Evolutionary conservation across 805 yeast genomes (phyloP), one percentile per base, ranked within the genome.

Genomic region (Cyberlindnera misumaiensis): DNA sequence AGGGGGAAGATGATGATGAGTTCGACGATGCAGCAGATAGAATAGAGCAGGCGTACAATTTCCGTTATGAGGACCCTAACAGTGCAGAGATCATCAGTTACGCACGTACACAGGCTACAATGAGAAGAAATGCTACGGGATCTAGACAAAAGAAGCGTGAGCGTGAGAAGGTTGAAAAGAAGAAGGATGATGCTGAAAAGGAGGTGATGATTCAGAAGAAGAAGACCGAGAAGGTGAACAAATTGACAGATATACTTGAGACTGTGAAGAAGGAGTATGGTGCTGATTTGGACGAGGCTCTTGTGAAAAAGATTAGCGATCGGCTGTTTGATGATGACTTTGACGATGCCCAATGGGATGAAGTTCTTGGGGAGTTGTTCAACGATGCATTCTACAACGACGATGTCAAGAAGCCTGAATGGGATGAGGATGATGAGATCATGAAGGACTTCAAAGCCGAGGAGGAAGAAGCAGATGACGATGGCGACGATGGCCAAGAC

Each of bases 91-190:
- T 93, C 59, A 82, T 89, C 14, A 82, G 95, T 13, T 93, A 90
- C 65, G 97, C 97, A 3, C 87, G 98, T 73, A 81, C 70, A 31
- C 96, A 88, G 62, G 95, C 93, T 17, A 87, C 97, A 0, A 70
- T 88, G 55, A 80, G 98, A 65, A 73, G 98, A 56, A 77, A 82
- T 15, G 79, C 77, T 36, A 76, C 80, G 49, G 60, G 83, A 11
- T 30, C 46, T 6, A 76, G 98, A 51, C 87, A 87, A 67, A 77
- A 80, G 60, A 81, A 80, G 60, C 79, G 97, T 66, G 86, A 85
- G 32, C 74, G 71, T 56, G 76, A 79, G 59, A 72, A 66, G 34
- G 82, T 76, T 32, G 70, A 64, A 35, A 74, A 70, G 40, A 64
- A 60, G 31, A 63, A 70, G 46, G 78, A 72, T 43, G 72, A 75